A percentile compares a stretch with the other conserved stretches of the same genome.
These are phyloP conservation scores for Xanthoparmelia taractica DNA, from an alignment of 495 filamentous ascomycete species.

Conservation along the genomic window DNA sequence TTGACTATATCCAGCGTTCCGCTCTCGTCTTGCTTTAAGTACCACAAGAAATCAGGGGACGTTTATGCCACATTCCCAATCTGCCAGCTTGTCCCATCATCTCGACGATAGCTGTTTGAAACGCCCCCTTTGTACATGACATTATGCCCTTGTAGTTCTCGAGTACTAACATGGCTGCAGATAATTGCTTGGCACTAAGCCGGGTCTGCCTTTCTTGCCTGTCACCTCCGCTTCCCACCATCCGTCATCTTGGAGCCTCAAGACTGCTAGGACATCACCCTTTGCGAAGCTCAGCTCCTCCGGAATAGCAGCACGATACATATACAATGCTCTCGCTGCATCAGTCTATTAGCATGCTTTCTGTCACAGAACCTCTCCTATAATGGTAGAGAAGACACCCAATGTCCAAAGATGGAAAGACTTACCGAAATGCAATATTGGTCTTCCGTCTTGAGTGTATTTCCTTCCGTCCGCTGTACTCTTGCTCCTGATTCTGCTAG, in stretches of 20 bases:
- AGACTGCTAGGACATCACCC: conserved; percentile 83
- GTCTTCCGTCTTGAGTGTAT: conserved; percentile 75
- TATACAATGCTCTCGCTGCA: conserved; percentile 83
- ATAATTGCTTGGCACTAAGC: conserved; percentile 96
- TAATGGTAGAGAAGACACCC: background rate
- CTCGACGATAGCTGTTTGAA: background rate
- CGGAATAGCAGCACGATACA: conserved; percentile 87
- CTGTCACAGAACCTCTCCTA: background rate
- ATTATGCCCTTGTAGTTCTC: background rate
- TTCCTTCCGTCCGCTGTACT: conserved; percentile 70
- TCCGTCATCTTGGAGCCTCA: conserved; percentile 90
- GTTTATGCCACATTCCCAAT: background rate
- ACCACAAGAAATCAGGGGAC: background rate
- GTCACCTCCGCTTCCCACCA: conserved; percentile 99
- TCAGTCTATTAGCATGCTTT: conserved; percentile 7
- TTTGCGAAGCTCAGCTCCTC: conserved; percentile 92
- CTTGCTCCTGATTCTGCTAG: conserved; percentile 58
- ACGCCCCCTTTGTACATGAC: background rate
- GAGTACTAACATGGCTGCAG: conserved; percentile 57
- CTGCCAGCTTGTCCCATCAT: background rate
- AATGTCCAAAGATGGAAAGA: conserved; percentile 9
- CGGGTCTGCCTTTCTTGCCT: conserved; percentile 61
- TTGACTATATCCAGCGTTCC: background rate
- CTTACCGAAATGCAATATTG: conserved; percentile 90
- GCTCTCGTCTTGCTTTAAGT: background rate